These are phyloP conservation scores for Aureobasidium mangrovei DNA, from an alignment of 2,329 filamentous ascomycete genomes.

Conservation along the genomic window DNA sequence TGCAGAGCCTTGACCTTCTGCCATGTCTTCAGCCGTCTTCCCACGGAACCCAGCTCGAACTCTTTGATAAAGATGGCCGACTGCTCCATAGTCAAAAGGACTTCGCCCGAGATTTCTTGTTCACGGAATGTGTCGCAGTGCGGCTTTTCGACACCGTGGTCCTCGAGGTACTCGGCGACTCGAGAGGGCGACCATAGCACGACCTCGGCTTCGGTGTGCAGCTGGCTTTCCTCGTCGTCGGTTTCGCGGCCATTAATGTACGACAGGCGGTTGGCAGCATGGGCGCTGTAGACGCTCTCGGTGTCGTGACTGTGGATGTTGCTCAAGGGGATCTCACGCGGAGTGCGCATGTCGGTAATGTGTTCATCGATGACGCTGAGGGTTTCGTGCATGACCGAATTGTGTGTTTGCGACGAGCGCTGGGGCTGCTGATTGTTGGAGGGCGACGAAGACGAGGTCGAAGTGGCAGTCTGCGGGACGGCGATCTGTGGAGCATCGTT, in stretches of 20 bases:
- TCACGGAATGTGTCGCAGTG: slow-evolving; percentile 93
- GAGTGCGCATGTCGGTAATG: slow-evolving; percentile 73
- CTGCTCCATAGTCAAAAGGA: slow-evolving; percentile 89
- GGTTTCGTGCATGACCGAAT: slow-evolving; percentile 85
- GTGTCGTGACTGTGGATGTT: slow-evolving; percentile 54
- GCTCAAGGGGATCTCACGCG: slow-evolving; percentile 50
- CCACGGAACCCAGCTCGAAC: slow-evolving; percentile 86
- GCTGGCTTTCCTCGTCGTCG: slow-evolving; percentile 74
- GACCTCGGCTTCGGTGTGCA: slow-evolving; percentile 66
- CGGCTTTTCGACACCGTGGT: slow-evolving; percentile 71
- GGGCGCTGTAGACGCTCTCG: slow-evolving; percentile 68
- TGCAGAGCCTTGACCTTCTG: slow-evolving; percentile 90
- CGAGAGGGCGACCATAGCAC: slow-evolving; percentile 69
- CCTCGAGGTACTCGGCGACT: slow-evolving; percentile 83
- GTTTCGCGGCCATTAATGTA: slow-evolving; percentile 94
- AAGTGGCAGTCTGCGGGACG: neutral
- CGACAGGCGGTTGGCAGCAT: slow-evolving; percentile 63
- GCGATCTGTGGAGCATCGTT: neutral
- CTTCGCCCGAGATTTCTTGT: slow-evolving; percentile 92
- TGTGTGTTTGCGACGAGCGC: slow-evolving; percentile 31
- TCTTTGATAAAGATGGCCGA: slow-evolving; percentile 92
- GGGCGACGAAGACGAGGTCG: neutral
- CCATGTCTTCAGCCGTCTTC: slow-evolving; percentile 85
- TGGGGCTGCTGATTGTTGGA: neutral
- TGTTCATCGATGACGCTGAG: slow-evolving; percentile 95